Evolutionary conservation across 345 rosid species (phyloP).

Genomic region (Boechera divaricarpa): DNA sequence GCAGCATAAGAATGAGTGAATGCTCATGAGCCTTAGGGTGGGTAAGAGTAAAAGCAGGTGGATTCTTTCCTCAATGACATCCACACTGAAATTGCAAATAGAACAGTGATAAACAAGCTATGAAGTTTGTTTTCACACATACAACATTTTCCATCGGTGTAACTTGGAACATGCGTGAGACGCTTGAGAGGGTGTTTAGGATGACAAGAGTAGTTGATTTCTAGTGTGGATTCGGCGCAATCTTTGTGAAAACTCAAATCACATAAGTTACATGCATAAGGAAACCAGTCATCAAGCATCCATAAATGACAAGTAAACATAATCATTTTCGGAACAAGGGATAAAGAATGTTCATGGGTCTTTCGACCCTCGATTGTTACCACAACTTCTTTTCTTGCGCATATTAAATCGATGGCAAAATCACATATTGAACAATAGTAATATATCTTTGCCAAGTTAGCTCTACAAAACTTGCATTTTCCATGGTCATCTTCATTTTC

Average conservation of each 20-base stretch:
- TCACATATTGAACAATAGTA: background rate
- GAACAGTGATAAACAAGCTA: background rate
- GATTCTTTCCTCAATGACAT: background rate
- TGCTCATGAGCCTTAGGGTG: background rate
- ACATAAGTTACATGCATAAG: slow-evolving; percentile 5
- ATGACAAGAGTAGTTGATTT: slow-evolving; percentile 7
- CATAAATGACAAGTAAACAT: slow-evolving; percentile 11
- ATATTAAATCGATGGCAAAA: background rate
- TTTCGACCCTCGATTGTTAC: background rate
- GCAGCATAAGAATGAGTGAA: background rate
- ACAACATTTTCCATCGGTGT: background rate
- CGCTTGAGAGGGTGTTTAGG: background rate
- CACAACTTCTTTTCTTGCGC: background rate
- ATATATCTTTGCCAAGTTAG: background rate
- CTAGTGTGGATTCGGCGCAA: slow-evolving; percentile 1
- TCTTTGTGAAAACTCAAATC: slow-evolving; percentile 18
- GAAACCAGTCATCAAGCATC: background rate
- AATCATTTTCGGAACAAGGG: background rate
- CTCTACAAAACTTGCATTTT: slow-evolving; percentile 3
- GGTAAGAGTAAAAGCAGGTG: background rate
- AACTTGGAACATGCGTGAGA: background rate
- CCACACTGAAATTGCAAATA: background rate
- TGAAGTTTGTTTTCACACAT: background rate
- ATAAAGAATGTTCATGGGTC: background rate
- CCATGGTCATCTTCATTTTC: too few relatives aligned